A percentile compares a stretch with the other conserved stretches of the same genome.
Evolutionary conservation across 108 stramenopile species (phyloP).

Genomic region (Aurantiochytrium sp.): DNA sequence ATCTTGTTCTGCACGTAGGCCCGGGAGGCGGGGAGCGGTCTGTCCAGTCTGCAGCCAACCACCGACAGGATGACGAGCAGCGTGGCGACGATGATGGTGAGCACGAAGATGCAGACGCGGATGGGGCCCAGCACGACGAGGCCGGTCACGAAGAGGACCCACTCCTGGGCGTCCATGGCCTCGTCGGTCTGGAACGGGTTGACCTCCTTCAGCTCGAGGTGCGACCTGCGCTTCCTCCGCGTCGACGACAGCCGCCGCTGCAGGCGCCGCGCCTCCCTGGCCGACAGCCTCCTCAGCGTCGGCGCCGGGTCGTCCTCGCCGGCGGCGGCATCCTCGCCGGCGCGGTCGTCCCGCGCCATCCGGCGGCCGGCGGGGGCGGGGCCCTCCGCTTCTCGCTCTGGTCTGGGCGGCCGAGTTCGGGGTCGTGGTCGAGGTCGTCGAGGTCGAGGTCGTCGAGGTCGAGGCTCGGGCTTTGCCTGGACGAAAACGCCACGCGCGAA

Average conservation of each 20-base stretch:
- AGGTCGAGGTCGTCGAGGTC: too few relatives aligned
- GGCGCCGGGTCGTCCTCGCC: neutral
- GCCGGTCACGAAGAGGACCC: neutral
- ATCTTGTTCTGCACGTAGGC: neutral
- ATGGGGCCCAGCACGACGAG: neutral
- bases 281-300: neutral
- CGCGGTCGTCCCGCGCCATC: neutral
- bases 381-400: too few relatives aligned
- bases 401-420: too few relatives aligned
- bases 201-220: neutral
- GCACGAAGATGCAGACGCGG: neutral
- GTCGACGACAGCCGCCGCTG: neutral
- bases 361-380: too few relatives aligned
- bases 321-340: neutral
- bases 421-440: too few relatives aligned
- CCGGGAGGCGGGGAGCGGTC: neutral
- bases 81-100: neutral
- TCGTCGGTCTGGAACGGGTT: slow-evolving; percentile 12
- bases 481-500: too few relatives aligned
- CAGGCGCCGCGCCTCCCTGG: neutral
- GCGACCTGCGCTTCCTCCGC: neutral
- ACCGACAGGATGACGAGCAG: neutral
- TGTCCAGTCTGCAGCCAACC: neutral
- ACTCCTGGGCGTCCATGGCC: neutral
- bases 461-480: too few relatives aligned